Evolutionary conservation across 768 basidiomycete genomes (phyloP).

Genomic region (Pleurotus citrinopileatus): DNA sequence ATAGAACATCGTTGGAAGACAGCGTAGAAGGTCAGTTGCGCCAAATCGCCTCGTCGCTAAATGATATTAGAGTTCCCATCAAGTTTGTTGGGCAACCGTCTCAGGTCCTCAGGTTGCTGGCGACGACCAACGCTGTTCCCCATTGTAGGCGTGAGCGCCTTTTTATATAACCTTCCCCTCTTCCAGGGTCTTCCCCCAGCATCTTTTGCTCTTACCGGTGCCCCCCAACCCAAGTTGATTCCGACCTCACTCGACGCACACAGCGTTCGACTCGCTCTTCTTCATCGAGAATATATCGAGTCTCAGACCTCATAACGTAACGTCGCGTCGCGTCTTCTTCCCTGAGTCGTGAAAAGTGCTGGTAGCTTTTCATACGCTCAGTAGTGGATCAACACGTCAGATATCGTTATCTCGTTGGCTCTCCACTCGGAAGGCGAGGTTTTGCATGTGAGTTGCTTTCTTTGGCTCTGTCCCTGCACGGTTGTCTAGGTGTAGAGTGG

Average conservation of each 20-base stretch:
- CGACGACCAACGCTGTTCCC: not conserved
- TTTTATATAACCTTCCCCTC: not conserved
- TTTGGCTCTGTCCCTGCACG: not conserved
- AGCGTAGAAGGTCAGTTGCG: not conserved
- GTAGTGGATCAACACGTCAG: not conserved
- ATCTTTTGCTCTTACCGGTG: not conserved
- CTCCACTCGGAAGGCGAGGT: too few relatives aligned
- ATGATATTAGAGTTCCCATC: not conserved
- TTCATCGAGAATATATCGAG: not conserved
- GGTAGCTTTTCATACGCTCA: slow-evolving; percentile 7
- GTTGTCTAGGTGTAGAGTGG: not conserved
- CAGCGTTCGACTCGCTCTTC: not conserved
- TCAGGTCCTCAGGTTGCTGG: too few relatives aligned
- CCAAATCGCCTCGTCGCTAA: not conserved
- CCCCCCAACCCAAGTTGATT: too few relatives aligned
- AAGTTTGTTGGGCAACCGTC: not conserved
- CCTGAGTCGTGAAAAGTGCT: slow-evolving; percentile 8
- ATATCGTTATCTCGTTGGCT: not conserved
- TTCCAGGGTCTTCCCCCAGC: not conserved
- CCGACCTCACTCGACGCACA: too few relatives aligned
- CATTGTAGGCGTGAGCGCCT: not conserved
- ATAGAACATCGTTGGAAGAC: too few relatives aligned
- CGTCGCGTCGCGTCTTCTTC: too few relatives aligned
- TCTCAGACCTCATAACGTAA: not conserved
- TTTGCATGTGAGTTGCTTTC: slow-evolving; percentile 7